Base-by-base conservation (phyloP, 2,329 filamentous ascomycete species). In the Stachybotrys elegans region DNA sequence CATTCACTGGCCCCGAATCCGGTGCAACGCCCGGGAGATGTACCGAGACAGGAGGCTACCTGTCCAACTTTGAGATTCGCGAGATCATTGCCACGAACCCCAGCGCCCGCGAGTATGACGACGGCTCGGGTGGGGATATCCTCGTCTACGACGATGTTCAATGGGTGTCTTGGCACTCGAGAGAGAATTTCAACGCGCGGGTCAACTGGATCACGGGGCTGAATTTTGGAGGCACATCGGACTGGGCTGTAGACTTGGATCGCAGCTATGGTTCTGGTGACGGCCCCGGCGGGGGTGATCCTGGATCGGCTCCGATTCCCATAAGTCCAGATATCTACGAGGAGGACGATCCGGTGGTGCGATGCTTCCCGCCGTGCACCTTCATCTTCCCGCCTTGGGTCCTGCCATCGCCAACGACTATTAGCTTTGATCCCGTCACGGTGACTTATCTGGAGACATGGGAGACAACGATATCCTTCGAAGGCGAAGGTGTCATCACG, bases 31-130 rank as follows among this genome's bases (percentile, higher is more conserved):
- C 46, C 12, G 62, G 61, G 4, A 34, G 36, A 2, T 65, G 60
- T 46, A 51, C 61, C 0, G 48, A 40, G 1, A 59, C 58, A 0
- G 45, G 41, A 3, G 63, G 63, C 3, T 64, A 64, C 25, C 52
- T 66, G 11, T 43, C 56, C 6, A 54, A 62, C 39, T 52, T 48
- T 6, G 63, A 66, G 34, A 60, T 65, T 19, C 22, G 48, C 0
- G 51, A 52, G 9, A 54, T 51, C 16, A 32, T 49, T 14, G 43
- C 48, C 11, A 53, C 51, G 46, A 43, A 27, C 22, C 29, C 12
- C 16, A 16, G 32, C 13, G 14, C 37, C 4, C 40, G 46, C 3
- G 45, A 45, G 23, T 41, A 38, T n/a, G 46, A 45, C 21, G 21
- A 36, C 2, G 36, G 20, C 2, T 49, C 46, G 1, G 40, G 48